Conservation (phyloP, 2,329 filamentous ascomycete species). For the Phyllosticta citrichinensis region DNA sequence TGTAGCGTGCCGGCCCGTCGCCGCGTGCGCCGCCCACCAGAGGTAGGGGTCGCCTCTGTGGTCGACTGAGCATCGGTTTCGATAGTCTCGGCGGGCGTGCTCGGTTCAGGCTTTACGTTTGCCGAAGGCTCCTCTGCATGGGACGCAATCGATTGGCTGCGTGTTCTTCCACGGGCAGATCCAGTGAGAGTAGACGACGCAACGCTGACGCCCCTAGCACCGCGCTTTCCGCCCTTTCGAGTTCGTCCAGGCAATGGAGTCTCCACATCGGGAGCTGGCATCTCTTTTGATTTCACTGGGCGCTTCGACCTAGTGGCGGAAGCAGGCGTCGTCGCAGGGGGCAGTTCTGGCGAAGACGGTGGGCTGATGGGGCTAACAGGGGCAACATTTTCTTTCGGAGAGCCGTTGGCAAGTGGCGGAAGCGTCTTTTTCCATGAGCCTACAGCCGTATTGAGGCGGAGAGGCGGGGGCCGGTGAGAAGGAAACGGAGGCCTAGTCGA, state of each 20-base stretch:
- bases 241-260: slow-evolving; percentile 2
- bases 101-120: slow-evolving; percentile 41
- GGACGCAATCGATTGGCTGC: slow-evolving; percentile 40
- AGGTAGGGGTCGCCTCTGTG: slow-evolving; percentile 7
- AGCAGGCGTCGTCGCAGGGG: not conserved
- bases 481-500: not conserved
- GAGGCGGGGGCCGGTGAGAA: not conserved
- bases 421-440: slow-evolving; percentile 6
- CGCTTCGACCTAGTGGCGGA: slow-evolving; percentile 2
- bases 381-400: slow-evolving; percentile 1
- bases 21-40: slow-evolving; percentile 12
- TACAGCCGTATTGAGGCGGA: not conserved
- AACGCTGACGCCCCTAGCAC: slow-evolving; percentile 28
- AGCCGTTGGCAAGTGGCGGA: not conserved
- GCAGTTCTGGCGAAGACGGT: not conserved
- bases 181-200: slow-evolving; percentile 38
- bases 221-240: not conserved
- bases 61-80: slow-evolving; percentile 26
- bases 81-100: slow-evolving; percentile 33
- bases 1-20: slow-evolving; percentile 18
- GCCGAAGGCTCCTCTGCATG: slow-evolving; percentile 32
- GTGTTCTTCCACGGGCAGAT: slow-evolving; percentile 34
- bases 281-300: slow-evolving; percentile 6
- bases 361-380: slow-evolving; percentile 9
- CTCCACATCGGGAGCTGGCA: slow-evolving; percentile 8